Evolutionary conservation across 306 rosid genomes (phyloP).

Genomic region (Cercis canadensis): DNA sequence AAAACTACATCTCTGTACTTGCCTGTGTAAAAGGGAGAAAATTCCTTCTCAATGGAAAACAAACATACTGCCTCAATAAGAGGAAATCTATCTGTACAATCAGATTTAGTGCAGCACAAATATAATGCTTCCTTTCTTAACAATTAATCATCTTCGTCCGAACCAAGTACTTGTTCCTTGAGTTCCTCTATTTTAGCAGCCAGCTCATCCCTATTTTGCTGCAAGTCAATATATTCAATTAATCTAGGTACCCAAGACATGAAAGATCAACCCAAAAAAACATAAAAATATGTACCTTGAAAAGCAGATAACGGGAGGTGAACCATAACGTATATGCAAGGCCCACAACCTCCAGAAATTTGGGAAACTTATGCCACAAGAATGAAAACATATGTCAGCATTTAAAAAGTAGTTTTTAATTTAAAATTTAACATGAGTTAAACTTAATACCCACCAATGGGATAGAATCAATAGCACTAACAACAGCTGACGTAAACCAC

Average conservation of each 20-base stretch:
- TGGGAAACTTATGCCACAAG: constrained; percentile 65
- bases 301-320: constrained; percentile 74
- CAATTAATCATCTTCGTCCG: constrained; percentile 46
- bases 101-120: neutral
- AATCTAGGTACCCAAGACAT: neutral
- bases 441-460: constrained; percentile 66
- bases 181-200: constrained; percentile 65
- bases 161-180: constrained; percentile 75
- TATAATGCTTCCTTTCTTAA: neutral
- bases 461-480: constrained; percentile 83
- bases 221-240: constrained; percentile 39
- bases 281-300: constrained; percentile 61
- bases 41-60: neutral
- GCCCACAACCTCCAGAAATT: constrained; percentile 86
- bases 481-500: constrained; percentile 75
- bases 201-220: constrained; percentile 86
- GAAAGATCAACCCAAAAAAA: neutral
- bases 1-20: too few relatives aligned
- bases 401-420: neutral
- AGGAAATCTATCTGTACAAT: constrained; percentile 48
- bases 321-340: constrained; percentile 87
- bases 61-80: neutral
- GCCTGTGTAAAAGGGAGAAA: too few relatives aligned
- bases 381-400: constrained; percentile 18
- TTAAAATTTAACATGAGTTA: neutral